Base-by-base conservation (phyloP, 352 stramenopile genomes). In the Aphanomyces invadans region DNA sequence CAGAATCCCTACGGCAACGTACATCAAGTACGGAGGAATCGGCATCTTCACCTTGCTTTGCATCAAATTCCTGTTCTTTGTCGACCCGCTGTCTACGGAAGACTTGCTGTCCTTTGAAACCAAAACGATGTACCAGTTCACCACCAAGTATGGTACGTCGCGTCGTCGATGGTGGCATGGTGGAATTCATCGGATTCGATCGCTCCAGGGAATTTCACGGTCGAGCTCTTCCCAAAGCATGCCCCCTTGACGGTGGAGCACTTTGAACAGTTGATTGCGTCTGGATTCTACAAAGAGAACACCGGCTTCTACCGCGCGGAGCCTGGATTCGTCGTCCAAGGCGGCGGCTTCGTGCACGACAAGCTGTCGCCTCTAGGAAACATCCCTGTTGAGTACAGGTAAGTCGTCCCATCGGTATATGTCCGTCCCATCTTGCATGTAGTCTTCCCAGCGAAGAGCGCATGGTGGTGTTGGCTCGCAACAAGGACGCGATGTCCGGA, bases 301-400 rank as follows among this genome's bases (percentile, higher is more conserved):
- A 74, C 83, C 0, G 85, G 85, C 1, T 92, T 94, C 59, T 94
- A 94, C 72, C 87, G 87, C 71, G 90, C 91, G 54, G 85, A 92
- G 52, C 81, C 79, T 28, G 86, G 86, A 59, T 94, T 83, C 67
- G 71, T 92, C 54, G 72, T 94, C 9, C 85, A 94, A 66, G 85
- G 78, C 49, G 85, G 85, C 28, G 82, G 78, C 12, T 92, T 83
- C 66, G 78, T 94, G 17, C 77, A 80, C 55, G 65, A 67, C 39
- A 92, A 90, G 69, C 63, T 73, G 55, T 89, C 85, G 48, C 81
- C 85, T 10, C 72, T 88, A 21, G 71, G 72, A 21, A 86, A 89
- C 29, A 52, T 94, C 11, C 82, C 81, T 0, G 80, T 94, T 2
- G 85, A 94, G 66, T 91, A 92, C 77, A 82, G 73, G 75, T 82